These are phyloP conservation scores for Arthrobotrys sinensis DNA, from an alignment of 2,329 filamentous ascomycete species.

Conservation along the genomic window DNA sequence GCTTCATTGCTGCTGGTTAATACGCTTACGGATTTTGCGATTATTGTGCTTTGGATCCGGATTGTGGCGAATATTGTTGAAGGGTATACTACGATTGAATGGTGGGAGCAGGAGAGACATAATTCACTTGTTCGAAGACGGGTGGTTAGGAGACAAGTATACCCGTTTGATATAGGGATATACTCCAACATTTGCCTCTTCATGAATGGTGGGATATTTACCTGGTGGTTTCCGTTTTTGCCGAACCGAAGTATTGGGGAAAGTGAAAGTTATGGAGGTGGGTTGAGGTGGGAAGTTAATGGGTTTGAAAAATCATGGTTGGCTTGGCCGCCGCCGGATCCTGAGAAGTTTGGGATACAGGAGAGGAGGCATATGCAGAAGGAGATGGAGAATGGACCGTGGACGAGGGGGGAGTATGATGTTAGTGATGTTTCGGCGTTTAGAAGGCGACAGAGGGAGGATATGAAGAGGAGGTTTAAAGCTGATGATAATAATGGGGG, in stretches of 20 bases:
- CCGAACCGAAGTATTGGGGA: conserved; percentile 67
- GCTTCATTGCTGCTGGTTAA: conserved; percentile 75
- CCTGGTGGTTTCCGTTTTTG: conserved; percentile 80
- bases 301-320: conserved; percentile 78
- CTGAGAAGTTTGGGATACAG: conserved; percentile 72
- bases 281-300: conserved; percentile 81
- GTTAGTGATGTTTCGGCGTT: conserved; percentile 71
- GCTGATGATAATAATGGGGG: conserved; percentile 52
- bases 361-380: conserved; percentile 55
- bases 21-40: conserved; percentile 74
- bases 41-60: conserved; percentile 73
- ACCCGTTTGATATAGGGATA: conserved; percentile 85
- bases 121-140: conserved; percentile 71
- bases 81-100: conserved; percentile 84
- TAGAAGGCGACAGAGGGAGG: conserved; percentile 70
- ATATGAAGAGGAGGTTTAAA: conserved; percentile 69
- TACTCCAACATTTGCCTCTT: conserved; percentile 81
- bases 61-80: conserved; percentile 74
- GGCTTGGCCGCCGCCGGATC: conserved; percentile 77
- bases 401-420: conserved; percentile 60
- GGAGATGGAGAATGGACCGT: conserved; percentile 40
- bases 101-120: conserved; percentile 80
- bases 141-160: conserved; percentile 74
- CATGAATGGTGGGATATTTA: conserved; percentile 78
- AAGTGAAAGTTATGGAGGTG: conserved; percentile 68